These are phyloP conservation scores for Suillus subluteus DNA, from an alignment of 768 basidiomycete genomes.

Conservation along the genomic window DNA sequence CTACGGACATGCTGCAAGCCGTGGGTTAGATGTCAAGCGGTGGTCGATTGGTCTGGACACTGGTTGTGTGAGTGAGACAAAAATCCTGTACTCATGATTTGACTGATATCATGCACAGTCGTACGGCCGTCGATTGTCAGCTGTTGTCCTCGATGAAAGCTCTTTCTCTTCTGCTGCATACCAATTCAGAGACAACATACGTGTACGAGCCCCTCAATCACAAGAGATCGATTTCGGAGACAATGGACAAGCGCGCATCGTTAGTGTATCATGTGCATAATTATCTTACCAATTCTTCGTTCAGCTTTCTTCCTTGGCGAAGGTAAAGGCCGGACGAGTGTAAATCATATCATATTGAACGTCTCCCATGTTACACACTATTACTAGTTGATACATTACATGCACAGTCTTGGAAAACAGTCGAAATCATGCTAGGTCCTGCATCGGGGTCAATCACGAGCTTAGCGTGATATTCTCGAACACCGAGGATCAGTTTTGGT, in stretches of 20 bases:
- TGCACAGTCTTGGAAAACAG: too few relatives aligned
- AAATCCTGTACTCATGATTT: conserved; percentile 10
- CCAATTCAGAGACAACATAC: conserved; percentile 15
- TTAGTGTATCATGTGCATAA: conserved; percentile 51
- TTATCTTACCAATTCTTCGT: neutral
- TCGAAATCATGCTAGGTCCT: too few relatives aligned
- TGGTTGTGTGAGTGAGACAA: conserved; percentile 67
- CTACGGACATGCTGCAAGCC: conserved; percentile 84
- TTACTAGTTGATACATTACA: too few relatives aligned
- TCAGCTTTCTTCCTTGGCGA: neutral
- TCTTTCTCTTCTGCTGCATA: conserved; percentile 16
- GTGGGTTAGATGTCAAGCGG: conserved; percentile 79
- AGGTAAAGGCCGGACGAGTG: neutral
- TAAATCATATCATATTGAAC: too few relatives aligned
- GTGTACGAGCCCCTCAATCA: conserved; percentile 25
- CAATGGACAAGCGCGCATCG: conserved; percentile 48
- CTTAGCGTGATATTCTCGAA: too few relatives aligned
- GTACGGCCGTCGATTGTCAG: conserved; percentile 65
- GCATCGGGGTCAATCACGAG: too few relatives aligned
- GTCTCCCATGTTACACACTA: too few relatives aligned
- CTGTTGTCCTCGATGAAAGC: conserved; percentile 57
- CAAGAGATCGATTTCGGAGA: conserved; percentile 60
- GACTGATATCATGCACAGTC: conserved; percentile 36
- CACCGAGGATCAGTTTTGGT: too few relatives aligned
- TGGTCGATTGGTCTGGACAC: conserved; percentile 89